phyloP scores from a whole-genome alignment of 345 rosid species.

The Populus euphratica region DNA sequence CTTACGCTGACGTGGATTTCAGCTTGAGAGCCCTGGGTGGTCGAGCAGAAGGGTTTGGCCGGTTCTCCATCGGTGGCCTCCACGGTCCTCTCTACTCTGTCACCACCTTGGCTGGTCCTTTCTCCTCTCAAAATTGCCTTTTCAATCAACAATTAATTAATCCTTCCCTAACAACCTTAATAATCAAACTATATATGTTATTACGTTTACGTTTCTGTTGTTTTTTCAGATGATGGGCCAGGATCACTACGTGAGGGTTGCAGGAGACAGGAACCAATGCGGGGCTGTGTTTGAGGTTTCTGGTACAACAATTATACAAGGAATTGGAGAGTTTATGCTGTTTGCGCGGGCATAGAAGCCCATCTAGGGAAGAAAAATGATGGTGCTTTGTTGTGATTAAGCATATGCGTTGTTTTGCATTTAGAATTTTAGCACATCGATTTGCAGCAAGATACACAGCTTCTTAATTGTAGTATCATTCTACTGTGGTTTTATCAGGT shows the following conservation, averaged over 20 bases:
- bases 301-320: slow-evolving; percentile 87
- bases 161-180: not conserved
- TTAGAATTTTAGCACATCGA: not conserved
- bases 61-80: slow-evolving; percentile 74
- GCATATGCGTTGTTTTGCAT: not conserved
- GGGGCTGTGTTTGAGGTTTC: slow-evolving; percentile 86
- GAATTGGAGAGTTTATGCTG: slow-evolving; percentile 86
- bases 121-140: not conserved
- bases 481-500: slow-evolving; percentile 39
- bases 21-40: slow-evolving; percentile 68
- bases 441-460: not conserved
- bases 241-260: slow-evolving; percentile 90
- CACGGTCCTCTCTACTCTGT: slow-evolving; percentile 61
- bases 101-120: slow-evolving; percentile 60
- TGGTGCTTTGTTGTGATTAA: not conserved
- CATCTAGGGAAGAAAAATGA: slow-evolving; percentile 35
- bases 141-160: not conserved
- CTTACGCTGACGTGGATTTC: slow-evolving; percentile 65
- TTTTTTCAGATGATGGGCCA: slow-evolving; percentile 68
- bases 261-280: slow-evolving; percentile 64
- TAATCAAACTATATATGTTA: not conserved
- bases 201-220: not conserved
- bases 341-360: slow-evolving; percentile 88
- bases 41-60: slow-evolving; percentile 86
- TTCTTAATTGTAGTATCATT: not conserved